Percentiles rank a stretch among this genome's conserved stretches.
Evolutionary conservation across 345 rosid genomes (phyloP).

Genomic region (Populus nigra): DNA sequence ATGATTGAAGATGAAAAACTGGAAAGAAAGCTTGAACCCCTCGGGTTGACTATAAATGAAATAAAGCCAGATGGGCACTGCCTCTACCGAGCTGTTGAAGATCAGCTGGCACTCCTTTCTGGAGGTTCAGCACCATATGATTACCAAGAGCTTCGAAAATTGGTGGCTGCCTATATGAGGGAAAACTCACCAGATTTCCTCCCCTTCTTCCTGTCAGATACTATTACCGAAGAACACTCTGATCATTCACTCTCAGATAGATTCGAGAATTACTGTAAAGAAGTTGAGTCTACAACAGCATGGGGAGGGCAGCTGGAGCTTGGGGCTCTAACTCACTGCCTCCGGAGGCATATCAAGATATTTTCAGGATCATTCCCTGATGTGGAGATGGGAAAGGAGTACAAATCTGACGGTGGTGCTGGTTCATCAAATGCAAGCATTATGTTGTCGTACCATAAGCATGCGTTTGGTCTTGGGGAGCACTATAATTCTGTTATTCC

Average conservation of each 20-base stretch:
- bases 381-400: constrained; percentile 75
- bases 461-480: constrained; percentile 69
- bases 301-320: constrained; percentile 78
- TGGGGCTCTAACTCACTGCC: constrained; percentile 59
- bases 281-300: constrained; percentile 61
- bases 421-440: constrained; percentile 26
- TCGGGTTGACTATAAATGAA: constrained; percentile 62
- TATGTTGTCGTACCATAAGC: constrained; percentile 57
- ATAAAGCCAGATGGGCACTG: constrained; percentile 94
- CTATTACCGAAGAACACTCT: constrained; percentile 28
- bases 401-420: constrained; percentile 30
- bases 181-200: constrained; percentile 51
- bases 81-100: constrained; percentile 87
- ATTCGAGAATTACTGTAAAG: constrained; percentile 57
- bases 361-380: constrained; percentile 65
- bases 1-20: constrained; percentile 59
- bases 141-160: constrained; percentile 62
- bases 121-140: constrained; percentile 64
- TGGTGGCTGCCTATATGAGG: constrained; percentile 88
- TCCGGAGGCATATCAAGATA: constrained; percentile 50
- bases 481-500: constrained; percentile 61
- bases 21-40: constrained; percentile 56
- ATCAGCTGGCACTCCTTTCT: constrained; percentile 61
- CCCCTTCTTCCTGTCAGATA: constrained; percentile 54
- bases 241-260: constrained; percentile 36